phyloP scores from a whole-genome alignment of 495 filamentous ascomycete genomes.

The Venustampulla echinocandica region DNA sequence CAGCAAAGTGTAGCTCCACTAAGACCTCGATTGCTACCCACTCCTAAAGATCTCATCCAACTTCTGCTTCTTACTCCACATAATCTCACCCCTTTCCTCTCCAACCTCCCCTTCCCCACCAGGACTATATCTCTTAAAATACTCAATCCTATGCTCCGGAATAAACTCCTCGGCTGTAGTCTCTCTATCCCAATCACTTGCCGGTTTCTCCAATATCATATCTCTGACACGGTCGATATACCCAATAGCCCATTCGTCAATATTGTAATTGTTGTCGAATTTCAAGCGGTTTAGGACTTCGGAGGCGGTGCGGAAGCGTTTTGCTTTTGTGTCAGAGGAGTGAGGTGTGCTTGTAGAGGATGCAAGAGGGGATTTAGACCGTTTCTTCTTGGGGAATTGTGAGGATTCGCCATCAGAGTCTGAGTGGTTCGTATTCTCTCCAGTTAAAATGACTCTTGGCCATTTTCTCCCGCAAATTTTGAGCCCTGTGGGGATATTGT shows the following conservation, averaged over 20 bases:
- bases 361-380: background rate
- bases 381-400: background rate
- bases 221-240: constrained; percentile 16
- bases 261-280: constrained; percentile 11
- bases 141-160: constrained; percentile 19
- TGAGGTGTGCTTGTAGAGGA: background rate
- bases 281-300: constrained; percentile 19
- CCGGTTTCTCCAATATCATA: constrained; percentile 14
- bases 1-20: no score
- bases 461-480: constrained; percentile 6
- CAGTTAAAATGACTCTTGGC: constrained; percentile 2
- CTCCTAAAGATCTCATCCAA: constrained; percentile 16
- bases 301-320: constrained; percentile 13
- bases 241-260: constrained; percentile 21
- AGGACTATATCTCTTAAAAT: constrained; percentile 14
- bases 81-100: constrained; percentile 1
- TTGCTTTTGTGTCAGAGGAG: background rate
- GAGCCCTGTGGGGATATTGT: background rate
- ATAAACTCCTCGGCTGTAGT: constrained; percentile 22
- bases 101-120: background rate
- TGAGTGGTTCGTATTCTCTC: background rate
- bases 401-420: background rate
- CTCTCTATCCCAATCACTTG: constrained; percentile 14
- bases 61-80: constrained; percentile 15
- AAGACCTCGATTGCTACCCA: background rate